Evolutionary conservation across 2,329 filamentous ascomycete genomes (phyloP), one percentile per base, ranked within the genome.

Genomic region (Hirsutella rhossiliensis): DNA sequence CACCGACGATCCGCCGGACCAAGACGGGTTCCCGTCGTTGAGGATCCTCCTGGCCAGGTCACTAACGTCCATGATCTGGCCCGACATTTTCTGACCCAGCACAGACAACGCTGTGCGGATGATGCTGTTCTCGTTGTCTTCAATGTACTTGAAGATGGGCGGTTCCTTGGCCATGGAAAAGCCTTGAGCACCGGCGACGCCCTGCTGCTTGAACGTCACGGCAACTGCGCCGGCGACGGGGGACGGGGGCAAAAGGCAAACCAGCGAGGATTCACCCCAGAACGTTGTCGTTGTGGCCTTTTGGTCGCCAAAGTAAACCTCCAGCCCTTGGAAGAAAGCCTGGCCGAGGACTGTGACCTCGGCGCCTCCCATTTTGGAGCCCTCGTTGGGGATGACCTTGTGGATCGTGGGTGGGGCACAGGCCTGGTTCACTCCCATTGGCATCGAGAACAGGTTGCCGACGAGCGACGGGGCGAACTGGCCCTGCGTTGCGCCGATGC

Each of bases 331-430:
- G 50, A 80, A 82, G 59, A 95, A 94, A 13, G 82, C 79, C 50
- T 80, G 84, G 17, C 89, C 88, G 9, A 94, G 69, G 45, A 92
- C 76, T 0, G 86, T 90, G 3, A 95, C 87, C 60, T 96, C 88
- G 43, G 87, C 88, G 37, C 88, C 88, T 47, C 88, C 88, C 31
- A 78, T 78, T 46, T 81, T 85, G 7, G 88, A 85, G 0, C 88
- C 88, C 60, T 94, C 85, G 28, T 75, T 75, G 0, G 89, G 88
- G 31, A 92, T 86, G 48, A 95, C 73, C 59, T 89, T 90, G 58
- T 87, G 82, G 19, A 94, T 90, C 17, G 82, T 76, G 3, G 75
- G 68, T 11, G 63, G 58, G 1, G 52, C 44, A 28, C 72, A 65
- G n/a, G 72, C 65, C 38, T 71, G 67, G 41, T 68, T 68, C 44